Conservation (phyloP, 108 stramenopile genomes). For the Epipyxis sp. region DNA sequence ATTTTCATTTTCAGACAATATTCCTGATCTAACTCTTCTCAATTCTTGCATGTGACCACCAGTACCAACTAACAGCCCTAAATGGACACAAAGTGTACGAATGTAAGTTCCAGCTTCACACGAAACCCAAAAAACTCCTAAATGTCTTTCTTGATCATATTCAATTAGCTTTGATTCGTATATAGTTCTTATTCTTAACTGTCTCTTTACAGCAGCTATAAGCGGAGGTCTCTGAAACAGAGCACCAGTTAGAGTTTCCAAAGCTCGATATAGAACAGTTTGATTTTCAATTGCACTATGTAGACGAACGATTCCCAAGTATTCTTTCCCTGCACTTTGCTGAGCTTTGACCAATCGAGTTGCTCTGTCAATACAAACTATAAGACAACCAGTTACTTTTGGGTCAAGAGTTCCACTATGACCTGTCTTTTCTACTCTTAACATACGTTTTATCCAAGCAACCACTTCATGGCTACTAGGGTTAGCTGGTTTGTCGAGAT, state of each 20-base stretch:
- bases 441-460: conserved; percentile 98
- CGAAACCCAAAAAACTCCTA: conserved; percentile 86
- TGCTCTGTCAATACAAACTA: conserved; percentile 99
- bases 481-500: conserved; percentile 99
- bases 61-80: conserved; percentile 86
- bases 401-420: conserved; percentile 99
- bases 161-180: conserved; percentile 93
- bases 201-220: conserved; percentile 98
- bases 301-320: conserved; percentile 93
- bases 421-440: conserved; percentile 98
- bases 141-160: conserved; percentile 87
- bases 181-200: conserved; percentile 95
- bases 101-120: conserved; percentile 99
- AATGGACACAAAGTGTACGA: conserved; percentile 96
- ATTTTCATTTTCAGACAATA: conserved; percentile 77
- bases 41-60: conserved; percentile 99
- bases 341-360: conserved; percentile 98
- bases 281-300: conserved; percentile 84
- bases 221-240: conserved; percentile 98
- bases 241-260: conserved; percentile 93
- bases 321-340: conserved; percentile 97
- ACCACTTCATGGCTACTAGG: conserved; percentile 98
- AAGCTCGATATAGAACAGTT: conserved; percentile 70
- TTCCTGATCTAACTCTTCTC: conserved; percentile 89
- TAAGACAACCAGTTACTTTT: conserved; percentile 99